These are phyloP conservation scores for Phoenix dactylifera DNA, from an alignment of 176 grass and related monocot genomes.

Conservation along the genomic window DNA sequence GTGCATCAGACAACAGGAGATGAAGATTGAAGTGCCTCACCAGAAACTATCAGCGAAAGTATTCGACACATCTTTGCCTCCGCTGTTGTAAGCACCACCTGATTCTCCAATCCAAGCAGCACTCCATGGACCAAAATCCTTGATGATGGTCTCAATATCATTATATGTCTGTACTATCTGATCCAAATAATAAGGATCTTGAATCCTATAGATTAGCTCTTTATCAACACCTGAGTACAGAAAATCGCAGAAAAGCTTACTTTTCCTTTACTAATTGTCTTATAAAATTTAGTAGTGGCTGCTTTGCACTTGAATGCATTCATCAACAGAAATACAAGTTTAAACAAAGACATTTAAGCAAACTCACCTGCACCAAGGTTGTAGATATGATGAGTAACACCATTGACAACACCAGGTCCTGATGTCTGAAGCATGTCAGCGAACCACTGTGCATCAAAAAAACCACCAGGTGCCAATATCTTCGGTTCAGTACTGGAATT, in stretches of 20 bases:
- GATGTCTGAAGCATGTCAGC: conserved; percentile 39
- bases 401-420: conserved; percentile 37
- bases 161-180: conserved; percentile 22
- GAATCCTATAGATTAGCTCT: conserved; percentile 25
- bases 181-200: conserved; percentile 36
- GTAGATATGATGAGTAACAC: conserved; percentile 57
- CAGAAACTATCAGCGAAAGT: conserved; percentile 46
- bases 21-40: conserved; percentile 4
- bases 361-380: conserved; percentile 44
- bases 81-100: conserved; percentile 55
- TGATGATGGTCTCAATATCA: conserved; percentile 23
- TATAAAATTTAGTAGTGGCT: no score
- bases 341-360: not conserved
- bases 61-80: conserved; percentile 40
- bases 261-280: no score
- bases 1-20: no score
- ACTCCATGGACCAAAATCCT: conserved; percentile 37
- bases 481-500: conserved; percentile 18
- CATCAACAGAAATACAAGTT: no score
- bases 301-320: no score
- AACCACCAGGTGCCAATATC: conserved; percentile 40
- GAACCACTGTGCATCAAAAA: conserved; percentile 47
- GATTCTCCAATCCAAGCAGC: conserved; percentile 51
- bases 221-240: conserved; percentile 33
- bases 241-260: not conserved